These are phyloP conservation scores for Ampelocalamus luodianensis DNA, from an alignment of 176 grass and related monocot species.

Conservation along the genomic window DNA sequence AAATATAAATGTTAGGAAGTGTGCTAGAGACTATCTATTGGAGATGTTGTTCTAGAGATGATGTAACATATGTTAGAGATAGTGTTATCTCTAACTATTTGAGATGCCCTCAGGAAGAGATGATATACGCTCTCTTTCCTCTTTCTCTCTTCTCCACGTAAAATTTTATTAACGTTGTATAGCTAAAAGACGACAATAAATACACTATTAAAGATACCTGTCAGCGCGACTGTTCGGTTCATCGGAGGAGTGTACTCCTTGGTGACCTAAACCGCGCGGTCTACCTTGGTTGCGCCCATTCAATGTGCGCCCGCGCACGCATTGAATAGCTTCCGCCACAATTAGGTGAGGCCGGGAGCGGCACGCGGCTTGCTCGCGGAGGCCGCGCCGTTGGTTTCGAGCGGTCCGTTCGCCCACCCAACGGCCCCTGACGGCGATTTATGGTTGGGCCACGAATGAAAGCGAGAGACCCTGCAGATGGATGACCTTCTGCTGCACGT, in stretches of 20 bases:
- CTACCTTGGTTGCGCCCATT: constrained; percentile 11
- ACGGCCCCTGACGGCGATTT: constrained; percentile 74
- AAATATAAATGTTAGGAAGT: too few species aligned
- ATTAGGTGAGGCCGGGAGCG: constrained; percentile 27
- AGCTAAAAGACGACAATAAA: too few species aligned
- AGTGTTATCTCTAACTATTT: too few species aligned
- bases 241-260: neutral
- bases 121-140: too few species aligned
- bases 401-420: constrained; percentile 41
- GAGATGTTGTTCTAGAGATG: too few species aligned
- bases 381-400: constrained; percentile 29
- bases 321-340: constrained; percentile 33
- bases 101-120: too few species aligned
- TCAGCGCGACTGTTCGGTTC: too few species aligned
- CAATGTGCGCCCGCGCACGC: constrained; percentile 19
- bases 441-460: constrained; percentile 36
- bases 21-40: too few species aligned
- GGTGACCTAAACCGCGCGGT: neutral
- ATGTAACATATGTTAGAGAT: too few species aligned
- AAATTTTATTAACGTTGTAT: too few species aligned
- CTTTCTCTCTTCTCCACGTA: too few species aligned
- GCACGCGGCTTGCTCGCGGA: neutral
- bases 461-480: neutral
- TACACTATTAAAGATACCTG: too few species aligned
- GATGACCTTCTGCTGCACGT: neutral